Percentiles rank a stretch among this genome's conserved stretches.
Conservation (phyloP, 495 filamentous ascomycete species). For the Aspergillus cristatus region DNA sequence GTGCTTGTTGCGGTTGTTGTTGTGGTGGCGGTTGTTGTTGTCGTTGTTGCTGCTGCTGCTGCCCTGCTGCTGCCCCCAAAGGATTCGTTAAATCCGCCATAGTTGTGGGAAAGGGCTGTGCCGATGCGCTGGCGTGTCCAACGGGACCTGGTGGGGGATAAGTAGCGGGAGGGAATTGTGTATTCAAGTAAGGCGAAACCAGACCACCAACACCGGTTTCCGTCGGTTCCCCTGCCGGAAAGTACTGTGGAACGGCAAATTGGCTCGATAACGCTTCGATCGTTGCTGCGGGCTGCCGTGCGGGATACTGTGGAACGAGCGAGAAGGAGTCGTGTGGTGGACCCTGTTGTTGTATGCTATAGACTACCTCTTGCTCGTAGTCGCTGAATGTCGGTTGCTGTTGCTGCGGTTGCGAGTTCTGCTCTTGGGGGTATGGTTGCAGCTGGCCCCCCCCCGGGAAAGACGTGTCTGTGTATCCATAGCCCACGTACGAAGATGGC, state of each 20-base stretch:
- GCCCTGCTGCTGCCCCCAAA: constrained; percentile 23
- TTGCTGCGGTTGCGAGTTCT: constrained; percentile 14
- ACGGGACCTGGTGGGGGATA: constrained; percentile 48
- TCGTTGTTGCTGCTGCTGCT: constrained; percentile 18
- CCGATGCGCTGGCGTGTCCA: constrained; percentile 33
- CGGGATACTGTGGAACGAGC: constrained; percentile 63
- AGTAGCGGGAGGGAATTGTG: constrained; percentile 42
- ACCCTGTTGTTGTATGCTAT: constrained; percentile 64
- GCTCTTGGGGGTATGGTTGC: constrained; percentile 33
- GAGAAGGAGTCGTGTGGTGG: constrained; percentile 65
- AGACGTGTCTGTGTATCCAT: constrained; percentile 35
- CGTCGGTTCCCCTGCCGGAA: constrained; percentile 56
- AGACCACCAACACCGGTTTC: constrained; percentile 47
- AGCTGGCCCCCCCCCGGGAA: constrained; percentile 33
- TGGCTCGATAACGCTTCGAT: constrained; percentile 69
- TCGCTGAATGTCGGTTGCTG: constrained; percentile 33
- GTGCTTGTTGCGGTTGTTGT: constrained; percentile 27
- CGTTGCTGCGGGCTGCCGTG: constrained; percentile 63
- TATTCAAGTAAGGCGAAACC: constrained; percentile 42
- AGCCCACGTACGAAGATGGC: constrained; percentile 25
- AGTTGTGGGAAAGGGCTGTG: constrained; percentile 43
- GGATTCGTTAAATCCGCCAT: constrained; percentile 44
- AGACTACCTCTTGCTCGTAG: constrained; percentile 64
- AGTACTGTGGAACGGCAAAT: constrained; percentile 70
- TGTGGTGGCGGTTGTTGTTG: background rate